Base-by-base conservation (phyloP, 106 monocot species). In the Dendrobium nobile region DNA sequence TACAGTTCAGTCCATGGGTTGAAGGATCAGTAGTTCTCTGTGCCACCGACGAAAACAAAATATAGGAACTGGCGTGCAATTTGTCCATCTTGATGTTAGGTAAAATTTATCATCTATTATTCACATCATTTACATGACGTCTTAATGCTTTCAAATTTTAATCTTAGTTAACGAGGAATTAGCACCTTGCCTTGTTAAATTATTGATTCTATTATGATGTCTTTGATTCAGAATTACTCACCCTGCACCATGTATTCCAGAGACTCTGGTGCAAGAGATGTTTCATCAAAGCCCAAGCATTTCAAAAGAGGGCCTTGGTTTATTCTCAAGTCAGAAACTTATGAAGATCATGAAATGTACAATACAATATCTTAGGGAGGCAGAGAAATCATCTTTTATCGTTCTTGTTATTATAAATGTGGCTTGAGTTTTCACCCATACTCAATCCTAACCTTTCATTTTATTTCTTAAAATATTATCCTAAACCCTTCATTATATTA, bases 221-320 rank as follows among this genome's bases (percentile, higher is more conserved):
- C 11, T 31, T 70, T 70, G 31, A 41, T 82, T 58, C 88, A 96
- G 96, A 79, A 92, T 93, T 47, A 84, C 86, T 43, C 91, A 96
- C 83, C 96, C 96, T 22, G 91, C 88, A 54, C 93, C 96, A 4
- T 93, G 96, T 40, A 87, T 96, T 24, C 96, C 93, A 19, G 91
- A 90, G 55, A 85, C 85, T 41, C 78, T 96, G 84, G 85, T 96
- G 41, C 91, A 87, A 67, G 91, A 96, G 85, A 96, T 96, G 96
- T 96, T 93, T 75, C 88, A 89, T 37, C 91, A 87, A 19, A 86
- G 81, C 24, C 82, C 74, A 31, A 80, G 87, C 2, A 77, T 81
- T 18, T 96, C 93, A 6, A 88, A 82, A 67, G 96, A 93, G 84
- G 93, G 93, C 16, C 85, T 90, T 26, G 85, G 91, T 45, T 78